Conservation (phyloP, 306 rosid genomes). For the Fragaria ananassa region DNA sequence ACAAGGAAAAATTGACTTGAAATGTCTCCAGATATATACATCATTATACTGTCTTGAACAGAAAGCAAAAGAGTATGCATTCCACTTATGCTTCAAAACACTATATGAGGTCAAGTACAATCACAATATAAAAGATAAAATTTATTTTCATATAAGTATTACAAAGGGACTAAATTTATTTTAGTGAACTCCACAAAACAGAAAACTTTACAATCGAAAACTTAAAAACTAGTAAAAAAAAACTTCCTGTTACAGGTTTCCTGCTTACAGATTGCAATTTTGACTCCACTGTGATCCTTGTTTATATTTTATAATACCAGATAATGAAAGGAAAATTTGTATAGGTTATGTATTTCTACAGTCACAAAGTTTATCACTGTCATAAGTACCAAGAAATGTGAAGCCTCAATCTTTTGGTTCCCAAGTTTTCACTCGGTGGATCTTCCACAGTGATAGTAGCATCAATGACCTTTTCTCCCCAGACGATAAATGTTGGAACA, state of each 20-base stretch:
- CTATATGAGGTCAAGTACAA: neutral
- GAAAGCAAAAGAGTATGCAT: neutral
- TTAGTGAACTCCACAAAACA: neutral
- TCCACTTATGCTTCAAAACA: neutral
- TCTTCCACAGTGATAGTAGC: neutral
- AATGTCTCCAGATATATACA: neutral
- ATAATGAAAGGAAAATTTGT: neutral
- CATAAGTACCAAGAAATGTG: neutral
- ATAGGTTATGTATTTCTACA: neutral
- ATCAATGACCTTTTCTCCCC: neutral
- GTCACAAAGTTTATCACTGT: neutral
- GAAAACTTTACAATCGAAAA: neutral
- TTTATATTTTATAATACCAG: neutral
- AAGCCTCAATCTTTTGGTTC: constrained; percentile 5
- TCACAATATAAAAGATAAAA: neutral
- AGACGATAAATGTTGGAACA: neutral
- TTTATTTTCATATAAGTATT: neutral
- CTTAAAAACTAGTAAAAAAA: neutral
- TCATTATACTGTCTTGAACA: neutral
- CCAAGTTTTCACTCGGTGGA: neutral
- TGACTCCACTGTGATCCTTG: neutral
- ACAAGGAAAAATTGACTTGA: neutral
- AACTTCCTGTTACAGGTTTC: neutral
- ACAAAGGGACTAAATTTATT: neutral
- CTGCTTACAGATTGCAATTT: neutral